Base-by-base conservation (phyloP, 1,139 yeast genomes). In the Debaryomyces psychrophilus region DNA sequence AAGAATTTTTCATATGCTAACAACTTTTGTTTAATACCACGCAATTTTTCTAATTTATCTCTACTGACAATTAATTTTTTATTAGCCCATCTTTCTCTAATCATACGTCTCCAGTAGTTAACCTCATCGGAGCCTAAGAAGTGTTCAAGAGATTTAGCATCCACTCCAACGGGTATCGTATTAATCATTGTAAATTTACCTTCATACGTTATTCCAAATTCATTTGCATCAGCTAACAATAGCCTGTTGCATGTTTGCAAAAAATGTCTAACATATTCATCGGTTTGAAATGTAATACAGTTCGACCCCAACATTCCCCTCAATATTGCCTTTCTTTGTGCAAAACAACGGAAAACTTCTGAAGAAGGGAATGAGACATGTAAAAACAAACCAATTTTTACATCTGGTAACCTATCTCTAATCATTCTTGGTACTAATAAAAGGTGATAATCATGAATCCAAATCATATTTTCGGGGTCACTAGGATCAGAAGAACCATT, bases 321-420 rank as follows among this genome's bases (percentile, higher is more conserved):
- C 20, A 95, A 71, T 17, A 95, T 75, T 25, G 80, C 81, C 45
- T 81, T 83, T 58, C 99, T 77, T 60, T 90, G 95, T 1, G 98
- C 97, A 53, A 93, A 77, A 60, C 98, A 92, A 54, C 98, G 77
- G 68, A 93, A 95, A 3, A 93, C 96, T 65, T 93, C 99, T 41
- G 95, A 85, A 2, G 97, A 88, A 6, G 99, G 99, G 71, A 93
- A 93, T 1, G 98, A 88, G 18, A 93, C 90, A 60, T 95, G 99
- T 48, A 93, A 71, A 66, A 90, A 93, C 56, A 93, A 85, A 0
- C 97, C 98, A 56, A 95, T 90, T 55, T 87, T 83, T 4, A 96
- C 98, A 50, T 81, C 65, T 11, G 97, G 97, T 20, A 90, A 67
- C 53, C 77, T 69, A 47, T 82, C 77, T 53, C 97, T 78, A 5